phyloP scores from a whole-genome alignment of 495 filamentous ascomycete species.

The Xylaria cubensis region DNA sequence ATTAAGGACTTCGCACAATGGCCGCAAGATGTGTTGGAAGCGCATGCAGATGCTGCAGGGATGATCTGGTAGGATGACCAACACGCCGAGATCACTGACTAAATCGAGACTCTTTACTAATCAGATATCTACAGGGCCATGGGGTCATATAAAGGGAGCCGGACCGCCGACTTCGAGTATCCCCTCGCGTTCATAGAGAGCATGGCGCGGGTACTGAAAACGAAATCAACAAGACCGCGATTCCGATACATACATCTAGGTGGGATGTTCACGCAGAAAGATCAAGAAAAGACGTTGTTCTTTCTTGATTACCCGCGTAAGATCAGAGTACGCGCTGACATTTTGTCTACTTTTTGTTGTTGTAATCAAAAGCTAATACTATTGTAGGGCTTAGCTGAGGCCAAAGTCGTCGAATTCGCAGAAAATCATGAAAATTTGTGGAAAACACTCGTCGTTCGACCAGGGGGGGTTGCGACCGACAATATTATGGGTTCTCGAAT shows the following conservation, averaged over 20 bases:
- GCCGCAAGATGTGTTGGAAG: slow-evolving; percentile 31
- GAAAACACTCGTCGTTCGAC: slow-evolving; percentile 24
- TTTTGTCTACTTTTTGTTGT: neutral
- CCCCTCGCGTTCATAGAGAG: slow-evolving; percentile 29
- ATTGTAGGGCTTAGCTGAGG: slow-evolving; percentile 23
- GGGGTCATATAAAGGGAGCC: slow-evolving; percentile 27
- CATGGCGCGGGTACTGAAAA: slow-evolving; percentile 28
- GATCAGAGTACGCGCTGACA: slow-evolving; percentile 29
- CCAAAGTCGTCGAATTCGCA: slow-evolving; percentile 24
- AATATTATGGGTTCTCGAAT: neutral
- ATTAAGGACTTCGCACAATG: slow-evolving; percentile 36
- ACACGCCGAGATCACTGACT: neutral
- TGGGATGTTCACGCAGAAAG: slow-evolving; percentile 32
- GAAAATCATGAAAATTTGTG: slow-evolving; percentile 17
- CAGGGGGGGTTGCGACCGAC: slow-evolving; percentile 22
- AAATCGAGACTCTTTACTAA: neutral
- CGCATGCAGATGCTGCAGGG: slow-evolving; percentile 32
- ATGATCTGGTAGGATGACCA: slow-evolving; percentile 35
- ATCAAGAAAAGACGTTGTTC: slow-evolving; percentile 33
- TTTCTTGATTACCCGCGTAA: slow-evolving; percentile 29
- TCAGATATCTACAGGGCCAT: slow-evolving; percentile 27
- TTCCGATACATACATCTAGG: slow-evolving; percentile 40
- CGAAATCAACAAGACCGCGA: slow-evolving; percentile 25
- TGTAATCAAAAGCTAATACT: slow-evolving; percentile 4
- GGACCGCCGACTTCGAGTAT: slow-evolving; percentile 30